Evolutionary conservation across 257 asterid species (phyloP), one percentile per base, ranked within the genome.

Genomic region (Solanum phureja): DNA sequence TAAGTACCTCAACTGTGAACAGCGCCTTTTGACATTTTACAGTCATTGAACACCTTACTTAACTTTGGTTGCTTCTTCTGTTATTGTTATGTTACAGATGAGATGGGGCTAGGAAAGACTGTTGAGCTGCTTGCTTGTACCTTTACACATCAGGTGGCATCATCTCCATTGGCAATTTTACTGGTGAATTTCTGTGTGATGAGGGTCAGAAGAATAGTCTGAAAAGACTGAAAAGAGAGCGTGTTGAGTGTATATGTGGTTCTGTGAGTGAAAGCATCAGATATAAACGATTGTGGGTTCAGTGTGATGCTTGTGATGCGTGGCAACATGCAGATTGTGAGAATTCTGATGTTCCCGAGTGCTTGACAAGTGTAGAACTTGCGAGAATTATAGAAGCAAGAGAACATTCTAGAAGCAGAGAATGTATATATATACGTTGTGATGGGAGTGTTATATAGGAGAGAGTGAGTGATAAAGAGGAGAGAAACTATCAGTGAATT

Each of bases 71-170:
- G 49, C 87, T 87, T 90, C 69, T 90, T 58, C 87, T 89, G 83
- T 87, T 85, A 38, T 88, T 88, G 89, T 84, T 85, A 84, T 86
- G 88, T 82, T 91, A 86, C 90, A 97, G 99, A 97, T 89, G 99
- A 97, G 92, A 97, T 97, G 99, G 99, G 99, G 84, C 93, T 97
- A 87, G 99, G 99, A 74, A 97, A 97, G 93, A 97, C 99, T 76
- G 94, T 97, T 91, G 99, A 97, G 94, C 94, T 97, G 88, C 98
- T 97, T 58, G 93, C 98, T 38, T 97, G 99, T 89, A 91, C 95
- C 52, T 89, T 94, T 84, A 91, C 98, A 87, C 95, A 97, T 89
- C 96, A 89, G 91, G 90, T 91, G 95, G 88, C 96, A 90, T 87
- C 95, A 90, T 91, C 93, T 88, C 91, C 89, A 90, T 86, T 89